Conservation (phyloP, 345 rosid species). For the Melaleuca alternifolia region DNA sequence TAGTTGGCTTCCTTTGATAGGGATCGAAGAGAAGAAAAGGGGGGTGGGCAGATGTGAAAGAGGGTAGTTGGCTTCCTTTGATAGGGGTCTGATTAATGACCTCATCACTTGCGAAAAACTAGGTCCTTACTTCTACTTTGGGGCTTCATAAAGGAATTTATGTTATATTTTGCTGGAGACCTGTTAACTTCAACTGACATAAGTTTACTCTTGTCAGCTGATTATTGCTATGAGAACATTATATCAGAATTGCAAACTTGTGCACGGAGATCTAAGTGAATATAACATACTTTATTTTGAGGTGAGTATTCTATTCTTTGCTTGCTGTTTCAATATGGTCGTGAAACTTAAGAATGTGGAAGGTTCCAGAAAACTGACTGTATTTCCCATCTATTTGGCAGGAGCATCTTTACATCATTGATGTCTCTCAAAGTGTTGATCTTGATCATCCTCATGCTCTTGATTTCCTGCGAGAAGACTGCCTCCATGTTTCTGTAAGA, state of each 20-base stretch:
- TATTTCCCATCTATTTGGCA: conserved; percentile 12
- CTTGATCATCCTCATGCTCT: conserved; percentile 93
- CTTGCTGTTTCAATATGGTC: not conserved
- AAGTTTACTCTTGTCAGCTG: conserved; percentile 31
- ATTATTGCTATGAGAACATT: conserved; percentile 69
- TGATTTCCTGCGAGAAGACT: conserved; percentile 90
- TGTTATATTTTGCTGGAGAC: not conserved
- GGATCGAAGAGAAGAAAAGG: not conserved
- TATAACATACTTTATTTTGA: conserved; percentile 88
- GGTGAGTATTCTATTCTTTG: conserved; percentile 27
- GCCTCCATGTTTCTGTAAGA: conserved; percentile 90
- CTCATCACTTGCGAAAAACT: not conserved
- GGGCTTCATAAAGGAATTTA: not conserved
- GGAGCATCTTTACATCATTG: conserved; percentile 90
- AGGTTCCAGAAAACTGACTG: not conserved
- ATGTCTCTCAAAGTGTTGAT: conserved; percentile 93
- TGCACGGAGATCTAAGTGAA: conserved; percentile 97
- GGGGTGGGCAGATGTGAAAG: not conserved
- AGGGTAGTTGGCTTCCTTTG: not conserved
- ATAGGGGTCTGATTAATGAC: not conserved
- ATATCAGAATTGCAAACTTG: conserved; percentile 92
- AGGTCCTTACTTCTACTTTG: not conserved
- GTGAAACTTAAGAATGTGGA: not conserved
- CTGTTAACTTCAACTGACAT: not conserved
- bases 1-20: not conserved